Percentiles rank a stretch among this genome's conserved stretches.
These are phyloP conservation scores for Bryum argenteum DNA, from an alignment of 225 moss, liverwort and hornwort genomes.

Conservation along the genomic window DNA sequence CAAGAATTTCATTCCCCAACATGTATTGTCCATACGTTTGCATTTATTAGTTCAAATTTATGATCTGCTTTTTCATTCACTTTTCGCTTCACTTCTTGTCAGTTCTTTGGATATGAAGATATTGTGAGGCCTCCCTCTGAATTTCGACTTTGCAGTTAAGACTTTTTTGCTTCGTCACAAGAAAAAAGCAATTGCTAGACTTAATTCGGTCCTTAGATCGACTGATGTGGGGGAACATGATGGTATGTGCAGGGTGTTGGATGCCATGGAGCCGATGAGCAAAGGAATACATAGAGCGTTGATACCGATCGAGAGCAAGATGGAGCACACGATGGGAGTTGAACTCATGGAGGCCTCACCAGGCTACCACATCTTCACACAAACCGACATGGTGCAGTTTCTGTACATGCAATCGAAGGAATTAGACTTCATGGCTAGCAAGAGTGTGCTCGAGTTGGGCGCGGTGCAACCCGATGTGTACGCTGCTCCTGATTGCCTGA, in stretches of 20 bases:
- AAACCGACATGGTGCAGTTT: constrained; percentile 85
- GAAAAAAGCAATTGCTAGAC: too few relatives aligned
- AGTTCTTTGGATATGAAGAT: neutral
- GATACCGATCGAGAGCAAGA: constrained; percentile 64
- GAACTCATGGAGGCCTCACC: constrained; percentile 73
- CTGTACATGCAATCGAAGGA: constrained; percentile 60
- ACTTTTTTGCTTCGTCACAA: too few relatives aligned
- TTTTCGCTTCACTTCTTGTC: constrained; percentile 7
- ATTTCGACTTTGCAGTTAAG: neutral
- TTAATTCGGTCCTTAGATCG: too few relatives aligned
- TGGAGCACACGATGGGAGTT: constrained; percentile 51
- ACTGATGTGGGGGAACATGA: too few relatives aligned
- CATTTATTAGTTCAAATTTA: neutral
- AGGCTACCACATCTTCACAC: constrained; percentile 90
- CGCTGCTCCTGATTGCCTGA: constrained; percentile 83
- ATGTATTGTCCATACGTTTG: neutral
- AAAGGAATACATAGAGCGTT: constrained; percentile 82
- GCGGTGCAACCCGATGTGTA: constrained; percentile 75
- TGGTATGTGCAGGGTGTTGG: constrained; percentile 73
- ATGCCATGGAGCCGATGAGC: constrained; percentile 89
- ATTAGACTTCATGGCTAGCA: constrained; percentile 50
- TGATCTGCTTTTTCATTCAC: neutral
- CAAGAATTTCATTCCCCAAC: neutral
- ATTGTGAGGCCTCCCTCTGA: neutral
- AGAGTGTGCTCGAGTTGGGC: constrained; percentile 62